Conservation (phyloP, 768 basidiomycete species). For the Psilocybe sp. region DNA sequence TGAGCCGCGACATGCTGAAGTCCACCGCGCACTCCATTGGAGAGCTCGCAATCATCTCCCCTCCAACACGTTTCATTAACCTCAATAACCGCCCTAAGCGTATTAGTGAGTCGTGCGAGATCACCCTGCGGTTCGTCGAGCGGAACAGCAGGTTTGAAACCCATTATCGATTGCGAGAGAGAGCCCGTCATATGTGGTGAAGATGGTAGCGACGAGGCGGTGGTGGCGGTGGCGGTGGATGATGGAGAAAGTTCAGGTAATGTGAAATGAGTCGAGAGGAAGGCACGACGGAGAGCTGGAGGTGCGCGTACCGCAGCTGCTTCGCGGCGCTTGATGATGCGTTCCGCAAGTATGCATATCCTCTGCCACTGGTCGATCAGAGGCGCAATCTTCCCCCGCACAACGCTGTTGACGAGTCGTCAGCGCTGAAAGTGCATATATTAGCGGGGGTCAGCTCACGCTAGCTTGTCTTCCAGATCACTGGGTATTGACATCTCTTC, state of each 20-base stretch:
- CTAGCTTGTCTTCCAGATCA: constrained; percentile 88
- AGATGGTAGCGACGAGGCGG: constrained; percentile 31
- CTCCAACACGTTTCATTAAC: constrained; percentile 82
- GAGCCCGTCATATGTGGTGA: constrained; percentile 31
- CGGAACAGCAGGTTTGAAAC: constrained; percentile 19
- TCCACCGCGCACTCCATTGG: constrained; percentile 73
- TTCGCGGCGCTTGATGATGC: constrained; percentile 86
- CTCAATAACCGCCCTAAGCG: constrained; percentile 73
- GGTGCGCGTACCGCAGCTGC: constrained; percentile 83
- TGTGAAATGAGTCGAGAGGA: constrained; percentile 68
- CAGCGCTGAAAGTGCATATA: constrained; percentile 5
- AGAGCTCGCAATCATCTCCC: constrained; percentile 78
- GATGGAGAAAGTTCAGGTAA: constrained; percentile 45
- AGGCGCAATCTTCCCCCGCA: constrained; percentile 71
- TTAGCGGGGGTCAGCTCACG: constrained; percentile 33
- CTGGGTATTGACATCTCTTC: constrained; percentile 94
- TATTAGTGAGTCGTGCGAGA: constrained; percentile 78
- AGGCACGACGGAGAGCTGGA: constrained; percentile 60
- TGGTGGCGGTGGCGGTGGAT: constrained; percentile 29
- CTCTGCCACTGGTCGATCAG: constrained; percentile 92
- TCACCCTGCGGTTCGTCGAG: constrained; percentile 59
- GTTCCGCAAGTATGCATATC: constrained; percentile 83
- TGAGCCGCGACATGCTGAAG: constrained; percentile 66
- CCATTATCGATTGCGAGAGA: constrained; percentile 27
- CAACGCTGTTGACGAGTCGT: constrained; percentile 43